Percentiles rank a stretch among this genome's conserved stretches.
Evolutionary conservation across 345 rosid genomes (phyloP).

Genomic region (Mallotus nudiflorus): DNA sequence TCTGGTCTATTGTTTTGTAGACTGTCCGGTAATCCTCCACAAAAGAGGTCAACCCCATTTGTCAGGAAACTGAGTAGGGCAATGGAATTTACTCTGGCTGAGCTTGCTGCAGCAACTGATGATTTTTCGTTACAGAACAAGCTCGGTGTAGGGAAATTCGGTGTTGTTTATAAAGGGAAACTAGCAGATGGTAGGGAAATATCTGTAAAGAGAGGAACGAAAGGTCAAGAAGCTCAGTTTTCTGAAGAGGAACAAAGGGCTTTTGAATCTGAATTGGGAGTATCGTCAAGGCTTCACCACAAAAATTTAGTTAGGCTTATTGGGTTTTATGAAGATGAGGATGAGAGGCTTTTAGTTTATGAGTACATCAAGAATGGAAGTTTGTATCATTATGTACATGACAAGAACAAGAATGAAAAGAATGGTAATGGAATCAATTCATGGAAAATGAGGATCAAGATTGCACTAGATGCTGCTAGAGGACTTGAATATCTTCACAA

Average conservation of each 20-base stretch:
- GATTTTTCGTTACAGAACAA: slow-evolving; percentile 70
- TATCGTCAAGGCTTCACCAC: slow-evolving; percentile 77
- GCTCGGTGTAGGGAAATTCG: slow-evolving; percentile 79
- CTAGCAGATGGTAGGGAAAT: slow-evolving; percentile 71
- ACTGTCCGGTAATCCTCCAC: too few species aligned
- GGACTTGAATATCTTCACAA: slow-evolving; percentile 83
- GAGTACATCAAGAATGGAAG: slow-evolving; percentile 85
- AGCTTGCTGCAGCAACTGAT: slow-evolving; percentile 72
- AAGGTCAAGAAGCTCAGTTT: slow-evolving; percentile 52
- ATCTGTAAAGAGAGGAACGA: slow-evolving; percentile 80
- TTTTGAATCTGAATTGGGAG: slow-evolving; percentile 74
- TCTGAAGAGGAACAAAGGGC: slow-evolving; percentile 79
- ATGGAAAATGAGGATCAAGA: too few species aligned
- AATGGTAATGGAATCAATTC: slow-evolving; percentile 69
- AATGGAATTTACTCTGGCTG: too few species aligned
- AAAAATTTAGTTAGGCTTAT: slow-evolving; percentile 81
- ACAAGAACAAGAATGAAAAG: slow-evolving; percentile 50
- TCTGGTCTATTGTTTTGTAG: too few species aligned
- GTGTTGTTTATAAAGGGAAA: slow-evolving; percentile 74
- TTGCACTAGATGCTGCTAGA: too few species aligned
- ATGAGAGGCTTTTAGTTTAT: too few species aligned
- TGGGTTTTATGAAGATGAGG: slow-evolving; percentile 80
- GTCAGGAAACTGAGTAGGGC: too few species aligned
- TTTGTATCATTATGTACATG: slow-evolving; percentile 69
- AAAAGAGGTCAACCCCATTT: too few species aligned